A percentile compares a stretch with the other conserved stretches of the same genome.
Conservation (phyloP, 352 stramenopile genomes). For the Globisporangium cederbergense region DNA sequence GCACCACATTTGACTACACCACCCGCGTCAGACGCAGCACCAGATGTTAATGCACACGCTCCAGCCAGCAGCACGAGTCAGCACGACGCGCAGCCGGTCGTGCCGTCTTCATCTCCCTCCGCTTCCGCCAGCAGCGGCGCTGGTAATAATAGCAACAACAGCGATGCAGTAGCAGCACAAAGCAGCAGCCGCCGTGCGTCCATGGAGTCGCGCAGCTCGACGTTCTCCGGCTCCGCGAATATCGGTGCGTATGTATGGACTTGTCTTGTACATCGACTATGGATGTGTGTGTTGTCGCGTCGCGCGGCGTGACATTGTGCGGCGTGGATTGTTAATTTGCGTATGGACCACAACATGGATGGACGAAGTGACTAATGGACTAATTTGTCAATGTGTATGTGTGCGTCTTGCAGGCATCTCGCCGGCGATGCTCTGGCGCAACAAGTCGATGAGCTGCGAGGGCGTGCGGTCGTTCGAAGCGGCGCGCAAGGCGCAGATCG, state of each 20-base stretch:
- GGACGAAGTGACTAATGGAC: not conserved
- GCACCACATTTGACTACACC: not conserved
- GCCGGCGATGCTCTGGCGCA: constrained; percentile 45
- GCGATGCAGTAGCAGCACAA: not conserved
- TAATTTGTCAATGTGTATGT: not conserved
- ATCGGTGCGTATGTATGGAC: not conserved
- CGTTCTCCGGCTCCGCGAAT: constrained; percentile 9
- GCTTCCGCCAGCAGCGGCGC: not conserved
- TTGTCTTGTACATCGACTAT: not conserved
- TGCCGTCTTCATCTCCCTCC: not conserved
- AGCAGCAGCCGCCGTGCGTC: constrained; percentile 2
- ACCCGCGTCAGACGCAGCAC: not conserved
- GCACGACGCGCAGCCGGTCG: not conserved
- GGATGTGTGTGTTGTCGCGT: constrained; percentile 4
- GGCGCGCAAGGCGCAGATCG: constrained; percentile 62
- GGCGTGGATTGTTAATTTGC: not conserved
- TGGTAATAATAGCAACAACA: not conserved
- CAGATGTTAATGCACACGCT: not conserved
- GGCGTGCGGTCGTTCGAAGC: constrained; percentile 63
- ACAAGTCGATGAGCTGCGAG: constrained; percentile 58
- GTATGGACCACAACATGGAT: not conserved
- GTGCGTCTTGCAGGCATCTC: constrained; percentile 20
- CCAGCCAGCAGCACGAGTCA: not conserved
- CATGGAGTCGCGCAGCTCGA: constrained; percentile 11
- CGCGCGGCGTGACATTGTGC: constrained; percentile 3